Conservation (phyloP, 768 basidiomycete species). For the Naganishia friedmannii region DNA sequence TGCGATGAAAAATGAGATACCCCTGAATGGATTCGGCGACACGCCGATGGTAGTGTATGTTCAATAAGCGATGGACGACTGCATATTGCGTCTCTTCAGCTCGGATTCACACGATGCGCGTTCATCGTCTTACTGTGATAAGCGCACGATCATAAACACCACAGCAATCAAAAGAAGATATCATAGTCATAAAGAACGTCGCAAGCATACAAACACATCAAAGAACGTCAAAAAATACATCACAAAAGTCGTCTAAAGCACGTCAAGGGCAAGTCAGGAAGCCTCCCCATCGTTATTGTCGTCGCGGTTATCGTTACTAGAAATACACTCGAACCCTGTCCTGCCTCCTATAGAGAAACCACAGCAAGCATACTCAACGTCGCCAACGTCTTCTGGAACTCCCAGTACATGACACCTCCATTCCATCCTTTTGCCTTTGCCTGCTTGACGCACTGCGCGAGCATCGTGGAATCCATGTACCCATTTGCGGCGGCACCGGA, state of each 20-base stretch:
- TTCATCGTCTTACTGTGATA: too few relatives aligned
- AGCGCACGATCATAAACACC: too few relatives aligned
- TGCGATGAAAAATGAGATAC: too few relatives aligned
- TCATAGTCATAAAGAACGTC: not conserved
- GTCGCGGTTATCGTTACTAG: conserved; percentile 1
- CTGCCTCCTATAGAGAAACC: not conserved
- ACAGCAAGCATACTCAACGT: conserved; percentile 15
- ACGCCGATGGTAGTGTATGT: too few relatives aligned
- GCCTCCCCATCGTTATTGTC: not conserved
- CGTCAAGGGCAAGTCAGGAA: not conserved
- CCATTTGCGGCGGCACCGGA: conserved; percentile 59
- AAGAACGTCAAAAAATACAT: not conserved
- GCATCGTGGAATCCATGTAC: conserved; percentile 61
- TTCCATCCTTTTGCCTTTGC: conserved; percentile 67
- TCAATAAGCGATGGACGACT: too few relatives aligned
- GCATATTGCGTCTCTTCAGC: too few relatives aligned
- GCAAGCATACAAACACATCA: not conserved
- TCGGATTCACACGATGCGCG: too few relatives aligned
- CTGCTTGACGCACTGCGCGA: conserved; percentile 63
- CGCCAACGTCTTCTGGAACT: conserved; percentile 37
- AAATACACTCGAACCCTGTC: not conserved
- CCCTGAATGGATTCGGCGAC: too few relatives aligned
- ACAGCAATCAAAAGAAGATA: not conserved
- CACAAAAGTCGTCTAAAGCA: too few relatives aligned
- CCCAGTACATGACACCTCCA: conserved; percentile 53